Conservation (phyloP, 768 basidiomycete species). For the Mycena chlorophos region DNA sequence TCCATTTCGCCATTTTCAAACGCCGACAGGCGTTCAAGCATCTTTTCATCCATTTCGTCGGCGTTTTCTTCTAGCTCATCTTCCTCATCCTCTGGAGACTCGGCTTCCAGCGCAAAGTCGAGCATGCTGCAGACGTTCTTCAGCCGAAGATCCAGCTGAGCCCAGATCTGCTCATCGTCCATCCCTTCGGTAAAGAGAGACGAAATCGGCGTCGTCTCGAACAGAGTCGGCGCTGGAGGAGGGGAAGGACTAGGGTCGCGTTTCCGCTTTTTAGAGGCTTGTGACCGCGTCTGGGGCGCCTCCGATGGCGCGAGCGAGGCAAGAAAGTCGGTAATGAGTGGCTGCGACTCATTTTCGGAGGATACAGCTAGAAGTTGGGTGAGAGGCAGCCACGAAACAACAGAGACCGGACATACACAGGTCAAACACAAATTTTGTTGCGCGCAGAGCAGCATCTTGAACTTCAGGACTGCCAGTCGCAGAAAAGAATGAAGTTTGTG, state of each 20-base stretch:
- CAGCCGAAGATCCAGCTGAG: slow-evolving; percentile 83
- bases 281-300: slow-evolving; percentile 76
- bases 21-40: slow-evolving; percentile 27
- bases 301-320: slow-evolving; percentile 63
- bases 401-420: slow-evolving; percentile 49
- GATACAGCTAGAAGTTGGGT: slow-evolving; percentile 51
- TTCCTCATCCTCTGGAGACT: slow-evolving; percentile 32
- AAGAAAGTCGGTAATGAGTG: slow-evolving; percentile 66
- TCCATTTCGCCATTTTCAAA: slow-evolving; percentile 33
- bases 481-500: slow-evolving; percentile 50
- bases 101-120: slow-evolving; percentile 57
- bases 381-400: background rate
- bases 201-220: slow-evolving; percentile 69
- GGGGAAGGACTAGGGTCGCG: slow-evolving; percentile 37
- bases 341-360: slow-evolving; percentile 64
- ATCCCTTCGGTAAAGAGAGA: slow-evolving; percentile 76
- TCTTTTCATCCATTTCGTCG: slow-evolving; percentile 28
- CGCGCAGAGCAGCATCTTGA: slow-evolving; percentile 57
- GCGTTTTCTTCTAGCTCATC: slow-evolving; percentile 31
- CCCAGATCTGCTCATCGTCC: slow-evolving; percentile 89
- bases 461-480: slow-evolving; percentile 56
- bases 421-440: slow-evolving; percentile 78
- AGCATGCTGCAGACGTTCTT: slow-evolving; percentile 70
- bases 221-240: slow-evolving; percentile 29
- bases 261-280: slow-evolving; percentile 51